Conservation (phyloP, 768 basidiomycete species). For the Termitomyces heimii region DNA sequence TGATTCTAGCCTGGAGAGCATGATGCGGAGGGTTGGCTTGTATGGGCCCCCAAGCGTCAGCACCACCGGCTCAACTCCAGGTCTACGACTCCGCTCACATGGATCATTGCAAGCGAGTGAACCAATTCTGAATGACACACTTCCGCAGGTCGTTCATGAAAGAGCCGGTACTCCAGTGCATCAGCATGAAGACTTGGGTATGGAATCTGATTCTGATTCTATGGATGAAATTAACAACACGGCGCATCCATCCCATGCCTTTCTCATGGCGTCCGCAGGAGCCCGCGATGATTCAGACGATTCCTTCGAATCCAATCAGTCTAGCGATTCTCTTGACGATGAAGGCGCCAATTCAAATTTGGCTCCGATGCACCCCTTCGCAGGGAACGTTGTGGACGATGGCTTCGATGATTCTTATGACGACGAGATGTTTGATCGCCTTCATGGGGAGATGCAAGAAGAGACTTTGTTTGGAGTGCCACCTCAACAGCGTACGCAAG, state of each 20-base stretch:
- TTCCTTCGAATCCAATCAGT: conserved; percentile 49
- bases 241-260: conserved; percentile 64
- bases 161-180: conserved; percentile 8
- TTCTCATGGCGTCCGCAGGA: conserved; percentile 50
- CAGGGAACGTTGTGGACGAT: conserved; percentile 32
- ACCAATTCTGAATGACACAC: neutral
- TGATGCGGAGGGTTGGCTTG: conserved; percentile 60
- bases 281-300: conserved; percentile 34
- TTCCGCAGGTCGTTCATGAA: conserved; percentile 1
- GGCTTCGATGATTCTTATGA: conserved; percentile 47
- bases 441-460: conserved; percentile 36
- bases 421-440: conserved; percentile 48
- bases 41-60: conserved; percentile 26
- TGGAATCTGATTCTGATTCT: conserved; percentile 57
- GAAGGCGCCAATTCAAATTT: conserved; percentile 33
- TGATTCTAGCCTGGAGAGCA: conserved; percentile 60
- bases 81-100: conserved; percentile 26
- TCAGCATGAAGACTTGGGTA: conserved; percentile 23
- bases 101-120: conserved; percentile 1
- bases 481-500: conserved; percentile 40
- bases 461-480: conserved; percentile 72
- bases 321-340: conserved; percentile 48
- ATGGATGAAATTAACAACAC: conserved; percentile 52
- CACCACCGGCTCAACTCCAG: conserved; percentile 12
- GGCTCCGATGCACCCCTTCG: conserved; percentile 59